Evolutionary conservation across 1,284 basidiomycete genomes (phyloP), one percentile per base, ranked within the genome.

Genomic region (Xanthoconium separans): DNA sequence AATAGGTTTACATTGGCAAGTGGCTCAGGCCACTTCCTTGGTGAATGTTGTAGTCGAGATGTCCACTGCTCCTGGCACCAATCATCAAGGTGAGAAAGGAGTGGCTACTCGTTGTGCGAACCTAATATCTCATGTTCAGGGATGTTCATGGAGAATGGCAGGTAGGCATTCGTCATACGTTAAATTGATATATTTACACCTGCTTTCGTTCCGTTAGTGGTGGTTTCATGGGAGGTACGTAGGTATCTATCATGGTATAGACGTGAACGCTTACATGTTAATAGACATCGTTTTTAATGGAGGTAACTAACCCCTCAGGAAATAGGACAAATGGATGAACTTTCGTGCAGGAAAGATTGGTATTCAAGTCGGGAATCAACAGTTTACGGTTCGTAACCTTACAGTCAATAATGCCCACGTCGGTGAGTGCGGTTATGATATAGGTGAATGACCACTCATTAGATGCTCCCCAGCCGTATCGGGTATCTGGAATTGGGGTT

Each of bases 1-100:
- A 13, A 85, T 81, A 27, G 87, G 84, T 29, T 73, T 89, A 36
- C 87, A 91, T 58, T 90, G 88, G 82, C 87, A 91, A 69, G 85
- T 91, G 22, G 81, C 89, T 6, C 89, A 92, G 65, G 81, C 86
- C 1, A 92, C 89, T 0, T 87, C 85, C 1, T 72, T 93, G 43
- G 77, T 83, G 50, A 78, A 81, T 58, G 68, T 79, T 51, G 72
- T 77, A 47, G 75, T 82, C 56, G 70, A 77, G 46, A 77, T 82
- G 77, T 75, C 75, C 7, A 73, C 71, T 36, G 74, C 68, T 30
- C 51, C 72, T 13, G 73, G 71, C 0, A 77, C 71, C 27, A 66
- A 70, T 3, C 83, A 84, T 48, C 74, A 76, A 68, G 81, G 78
- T 60, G 66, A 50, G 54, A 53, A 27, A 39, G 0, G 34, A 36